Conservation (phyloP, 495 filamentous ascomycete species). For the Aspergillus indologenus region DNA sequence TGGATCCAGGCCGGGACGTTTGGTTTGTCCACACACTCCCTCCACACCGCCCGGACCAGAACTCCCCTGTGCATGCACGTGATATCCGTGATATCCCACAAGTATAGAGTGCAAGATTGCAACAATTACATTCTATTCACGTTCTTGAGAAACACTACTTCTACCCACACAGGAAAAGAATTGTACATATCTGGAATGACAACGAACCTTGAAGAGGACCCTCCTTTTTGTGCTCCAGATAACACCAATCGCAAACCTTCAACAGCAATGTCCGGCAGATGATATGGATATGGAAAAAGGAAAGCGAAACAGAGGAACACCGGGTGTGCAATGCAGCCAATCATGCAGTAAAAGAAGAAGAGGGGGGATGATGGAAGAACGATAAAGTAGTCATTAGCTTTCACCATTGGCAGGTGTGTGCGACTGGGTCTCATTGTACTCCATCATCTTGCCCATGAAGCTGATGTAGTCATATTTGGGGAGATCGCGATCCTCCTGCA, state of each 20-base stretch:
- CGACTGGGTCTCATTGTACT: constrained; percentile 22
- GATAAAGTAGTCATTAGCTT: constrained; percentile 24
- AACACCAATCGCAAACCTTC: constrained; percentile 27
- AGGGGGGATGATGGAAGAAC: constrained; percentile 11
- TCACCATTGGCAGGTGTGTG: constrained; percentile 27
- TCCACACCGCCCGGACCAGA: constrained; percentile 2
- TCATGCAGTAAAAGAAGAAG: not conserved
- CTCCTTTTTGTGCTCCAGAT: constrained; percentile 23
- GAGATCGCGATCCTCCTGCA: constrained; percentile 70
- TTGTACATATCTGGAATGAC: constrained; percentile 4
- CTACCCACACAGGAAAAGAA: not conserved
- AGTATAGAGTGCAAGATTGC: not conserved
- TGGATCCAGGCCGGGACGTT: constrained; percentile 1
- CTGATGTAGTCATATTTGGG: constrained; percentile 87
- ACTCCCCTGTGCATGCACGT: not conserved
- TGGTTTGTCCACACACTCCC: not conserved
- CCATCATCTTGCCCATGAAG: constrained; percentile 80
- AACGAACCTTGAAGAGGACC: constrained; percentile 7
- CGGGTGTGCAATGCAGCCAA: constrained; percentile 27
- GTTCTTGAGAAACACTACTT: constrained; percentile 1
- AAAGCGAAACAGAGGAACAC: constrained; percentile 17
- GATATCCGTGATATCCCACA: too few relatives aligned
- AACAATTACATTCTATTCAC: not conserved
- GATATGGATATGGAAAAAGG: constrained; percentile 19
- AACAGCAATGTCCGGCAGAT: constrained; percentile 5